Evolutionary conservation across 1,284 basidiomycete species (phyloP), one percentile per base, ranked within the genome.

Genomic region (Marasmius oreades): DNA sequence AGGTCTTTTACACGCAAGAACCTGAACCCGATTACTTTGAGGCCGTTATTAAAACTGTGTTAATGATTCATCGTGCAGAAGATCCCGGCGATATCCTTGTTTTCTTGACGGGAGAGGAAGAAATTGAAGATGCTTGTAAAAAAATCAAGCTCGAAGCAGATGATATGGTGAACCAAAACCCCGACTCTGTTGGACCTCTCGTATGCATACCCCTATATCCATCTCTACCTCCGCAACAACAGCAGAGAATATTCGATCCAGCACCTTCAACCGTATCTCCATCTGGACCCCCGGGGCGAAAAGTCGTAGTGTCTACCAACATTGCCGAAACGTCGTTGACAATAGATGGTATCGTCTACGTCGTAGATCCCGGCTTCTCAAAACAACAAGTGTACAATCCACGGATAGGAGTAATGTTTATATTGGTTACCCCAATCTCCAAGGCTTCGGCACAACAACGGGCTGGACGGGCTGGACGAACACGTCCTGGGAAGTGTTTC

Each of bases 321-420:
- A 96, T 99, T 61, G 97, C 97, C 7, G 96, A 99, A 74, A 99
- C 97, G 0, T 97, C 94, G 10, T 76, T 99, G 36, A 99, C 96
- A 1, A 98, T 99, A 60, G 96, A 98, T 65, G 97, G 96, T 23
- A 98, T 99, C 67, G 95, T 99, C 12, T 99, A 98, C 68, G 96
- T 99, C 56, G 94, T 99, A 45, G 96, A 99, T 70, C 95, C 97
- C 0, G 96, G 96, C 0, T 96, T 97, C 77, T 94, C 92, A 10
- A 96, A 98, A 74, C 93, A 98, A 74, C 98, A 95, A 69, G 92
- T 98, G 53, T 98, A 98, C 77, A 97, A 97, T 70, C 95, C 95
- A 0, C 84, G 95, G 31, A 97, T 98, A 64, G 86, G 97, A 61
- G 95, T 99, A 44, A 95, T 99, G 75, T 93, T 90, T 56, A 76